phyloP scores from a whole-genome alignment of 176 grass and related monocot genomes.

The Paspalum vaginatum region DNA sequence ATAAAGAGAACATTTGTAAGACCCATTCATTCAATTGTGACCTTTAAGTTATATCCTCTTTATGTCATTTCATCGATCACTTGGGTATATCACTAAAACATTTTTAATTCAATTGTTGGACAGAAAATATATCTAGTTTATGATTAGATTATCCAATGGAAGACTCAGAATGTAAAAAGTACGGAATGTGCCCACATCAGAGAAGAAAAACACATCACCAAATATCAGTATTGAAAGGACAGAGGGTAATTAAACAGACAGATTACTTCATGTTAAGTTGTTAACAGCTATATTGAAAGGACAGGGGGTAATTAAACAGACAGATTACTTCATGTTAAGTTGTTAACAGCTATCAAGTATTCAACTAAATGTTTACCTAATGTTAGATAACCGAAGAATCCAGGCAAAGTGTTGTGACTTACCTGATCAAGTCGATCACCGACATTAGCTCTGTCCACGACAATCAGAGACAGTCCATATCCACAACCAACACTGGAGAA shows the following conservation, averaged over 20 bases:
- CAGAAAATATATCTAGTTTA: neutral
- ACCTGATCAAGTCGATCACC: slow-evolving; percentile 80
- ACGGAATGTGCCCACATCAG: neutral
- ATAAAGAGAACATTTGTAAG: neutral
- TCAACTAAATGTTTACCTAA: slow-evolving; percentile 8
- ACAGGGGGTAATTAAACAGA: slow-evolving; percentile 14
- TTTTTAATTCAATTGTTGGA: neutral
- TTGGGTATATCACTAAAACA: too few species aligned
- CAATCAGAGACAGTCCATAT: slow-evolving; percentile 68
- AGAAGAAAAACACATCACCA: slow-evolving; percentile 1
- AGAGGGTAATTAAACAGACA: slow-evolving; percentile 8
- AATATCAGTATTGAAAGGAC: slow-evolving; percentile 1
- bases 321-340: slow-evolving; percentile 3
- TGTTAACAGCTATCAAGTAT: slow-evolving; percentile 15
- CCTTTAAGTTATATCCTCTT: slow-evolving; percentile 2
- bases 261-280: neutral
- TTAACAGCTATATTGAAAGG: slow-evolving; percentile 28
- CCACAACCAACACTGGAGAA: slow-evolving; percentile 89
- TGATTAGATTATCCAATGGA: neutral
- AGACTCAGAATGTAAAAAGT: neutral
- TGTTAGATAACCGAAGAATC: slow-evolving; percentile 16
- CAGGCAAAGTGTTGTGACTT: slow-evolving; percentile 22
- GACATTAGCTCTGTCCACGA: slow-evolving; percentile 80
- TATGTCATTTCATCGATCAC: neutral
- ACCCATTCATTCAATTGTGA: neutral